Evolutionary conservation across 1,284 basidiomycete species (phyloP), one percentile per base, ranked within the genome.

Genomic region (Papiliotrema flavescens): DNA sequence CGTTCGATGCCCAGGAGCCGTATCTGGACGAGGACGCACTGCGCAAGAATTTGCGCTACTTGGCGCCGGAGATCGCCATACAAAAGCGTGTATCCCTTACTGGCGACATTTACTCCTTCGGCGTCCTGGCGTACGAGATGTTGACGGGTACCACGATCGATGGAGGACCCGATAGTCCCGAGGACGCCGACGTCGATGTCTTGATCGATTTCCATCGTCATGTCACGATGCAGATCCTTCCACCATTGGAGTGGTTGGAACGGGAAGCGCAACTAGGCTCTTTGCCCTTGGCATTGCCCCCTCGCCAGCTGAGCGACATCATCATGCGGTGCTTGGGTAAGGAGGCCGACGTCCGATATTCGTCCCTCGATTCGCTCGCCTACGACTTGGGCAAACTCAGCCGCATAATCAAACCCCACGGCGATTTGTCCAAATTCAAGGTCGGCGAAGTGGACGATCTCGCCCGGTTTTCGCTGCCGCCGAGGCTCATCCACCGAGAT

Each of bases 31-130:
- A 41, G 23, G 9, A 13, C 20, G 22, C 34, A 3, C 23, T 48
- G 35, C 45, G 37, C n/a, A 53, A 58, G 17, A 61, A 73, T 36
- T 51, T 72, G 26, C 63, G 67, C 0, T 73, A 69, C 41, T 62
- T 73, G n/a, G 67, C 71, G 0, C 73, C 73, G 1, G 69, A 69
- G 51, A 60, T 63, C 3, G 62, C 60, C n/a, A 56, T 57, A 24
- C 62, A 55, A 20, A 59, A 58, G 20, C 57, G 56, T 28, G 53
- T 66, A 5, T 56, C 63, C 9, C 47, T 43, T 22, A 45, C 61
- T 7, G 64, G 63, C 24, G 72, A 74, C 48, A 62, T 74, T n/a
- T 75, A 67, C 51, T 60, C 64, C 17, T 71, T 71, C 55, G 73
- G 70, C 1, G 67, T 71, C 2, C 44, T 69, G 9, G 70, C 67